A percentile compares a stretch with the other conserved stretches of the same genome.
Conservation (phyloP, 179 eudicot species). For the Drosera spatulata region DNA sequence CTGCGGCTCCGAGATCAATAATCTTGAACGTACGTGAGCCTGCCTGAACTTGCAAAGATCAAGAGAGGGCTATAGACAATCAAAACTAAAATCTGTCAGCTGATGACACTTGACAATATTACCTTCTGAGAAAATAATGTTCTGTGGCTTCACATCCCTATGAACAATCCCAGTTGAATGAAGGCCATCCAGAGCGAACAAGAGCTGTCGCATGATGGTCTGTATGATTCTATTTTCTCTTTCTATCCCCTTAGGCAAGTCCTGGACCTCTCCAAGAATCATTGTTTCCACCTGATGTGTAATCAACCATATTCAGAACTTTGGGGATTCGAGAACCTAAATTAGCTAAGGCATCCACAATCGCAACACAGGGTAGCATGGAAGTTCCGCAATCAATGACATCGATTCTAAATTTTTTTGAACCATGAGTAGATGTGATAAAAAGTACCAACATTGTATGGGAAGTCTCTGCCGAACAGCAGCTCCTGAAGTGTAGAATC, state of each 20-base stretch:
- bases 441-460: constrained; percentile 85
- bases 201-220: constrained; percentile 76
- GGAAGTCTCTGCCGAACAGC: constrained; percentile 78
- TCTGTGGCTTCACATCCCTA: constrained; percentile 97
- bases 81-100: background rate
- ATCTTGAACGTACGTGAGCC: constrained; percentile 95
- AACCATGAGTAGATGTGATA: background rate
- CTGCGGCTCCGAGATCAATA: constrained; percentile 98
- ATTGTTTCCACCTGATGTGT: constrained; percentile 66
- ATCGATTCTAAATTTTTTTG: no score
- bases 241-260: constrained; percentile 79
- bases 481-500: constrained; percentile 83
- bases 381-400: no score
- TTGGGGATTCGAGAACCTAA: background rate
- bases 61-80: background rate
- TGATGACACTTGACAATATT: background rate
- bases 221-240: constrained; percentile 85
- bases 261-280: constrained; percentile 74
- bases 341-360: background rate
- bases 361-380: no score
- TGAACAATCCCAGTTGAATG: constrained; percentile 99
- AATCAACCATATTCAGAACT: background rate
- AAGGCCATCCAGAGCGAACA: constrained; percentile 90
- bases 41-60: constrained; percentile 16
- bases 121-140: constrained; percentile 95